Percentiles rank a stretch among this genome's conserved stretches.
phyloP scores from a whole-genome alignment of 805 yeast genomes.

The Kluyveromyces siamensis region DNA sequence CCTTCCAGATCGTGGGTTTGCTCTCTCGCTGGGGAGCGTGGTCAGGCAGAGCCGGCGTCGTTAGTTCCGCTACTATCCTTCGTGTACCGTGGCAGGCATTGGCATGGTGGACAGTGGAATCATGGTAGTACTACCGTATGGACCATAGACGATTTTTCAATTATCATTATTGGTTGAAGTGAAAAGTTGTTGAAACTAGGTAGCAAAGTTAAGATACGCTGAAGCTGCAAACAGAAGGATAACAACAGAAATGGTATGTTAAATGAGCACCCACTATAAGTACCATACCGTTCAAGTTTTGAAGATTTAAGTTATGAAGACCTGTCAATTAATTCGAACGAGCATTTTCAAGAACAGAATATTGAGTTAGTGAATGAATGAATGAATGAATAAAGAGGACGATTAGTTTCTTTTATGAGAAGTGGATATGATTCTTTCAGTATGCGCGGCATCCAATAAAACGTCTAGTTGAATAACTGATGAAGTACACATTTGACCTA shows the following conservation, averaged over 20 bases:
- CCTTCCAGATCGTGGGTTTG: too few relatives aligned
- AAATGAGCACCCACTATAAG: not conserved
- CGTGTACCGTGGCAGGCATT: not conserved
- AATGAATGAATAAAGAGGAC: too few relatives aligned
- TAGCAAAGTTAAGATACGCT: not conserved
- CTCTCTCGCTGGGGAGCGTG: not conserved
- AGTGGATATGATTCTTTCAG: not conserved
- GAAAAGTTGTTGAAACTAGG: not conserved
- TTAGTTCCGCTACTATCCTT: not conserved
- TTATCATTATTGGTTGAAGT: not conserved
- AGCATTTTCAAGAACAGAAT: not conserved
- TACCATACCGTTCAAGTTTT: not conserved
- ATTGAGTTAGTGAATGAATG: not conserved
- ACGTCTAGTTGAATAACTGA: too few relatives aligned
- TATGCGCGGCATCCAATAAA: too few relatives aligned
- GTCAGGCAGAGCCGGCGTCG: not conserved
- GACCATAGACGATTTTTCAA: not conserved
- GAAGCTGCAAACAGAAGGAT: constrained; percentile 11
- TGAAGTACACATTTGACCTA: too few relatives aligned
- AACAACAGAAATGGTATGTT: constrained; percentile 23
- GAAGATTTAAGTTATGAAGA: too few relatives aligned
- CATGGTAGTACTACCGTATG: not conserved
- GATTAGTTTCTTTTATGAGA: not conserved
- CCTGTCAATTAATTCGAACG: not conserved
- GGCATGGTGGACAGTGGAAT: not conserved